Conservation (phyloP, 2,329 filamentous ascomycete species). For the Xylariaceae sp. region DNA sequence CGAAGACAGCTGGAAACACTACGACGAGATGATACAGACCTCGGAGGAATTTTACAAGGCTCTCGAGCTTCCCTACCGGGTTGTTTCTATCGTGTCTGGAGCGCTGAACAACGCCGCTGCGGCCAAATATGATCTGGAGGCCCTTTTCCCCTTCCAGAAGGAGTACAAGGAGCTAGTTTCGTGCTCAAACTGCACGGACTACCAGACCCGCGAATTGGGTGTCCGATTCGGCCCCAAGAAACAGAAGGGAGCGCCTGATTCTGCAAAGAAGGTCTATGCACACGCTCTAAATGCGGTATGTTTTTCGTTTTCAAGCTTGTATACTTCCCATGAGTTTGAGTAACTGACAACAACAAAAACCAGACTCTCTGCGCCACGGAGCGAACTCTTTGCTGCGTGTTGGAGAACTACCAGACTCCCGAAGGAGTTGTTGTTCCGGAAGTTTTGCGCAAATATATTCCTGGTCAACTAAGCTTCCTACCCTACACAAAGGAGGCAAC, state of each 20-base stretch:
- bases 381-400: conserved; percentile 83
- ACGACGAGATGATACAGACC: conserved; percentile 84
- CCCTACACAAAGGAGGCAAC: conserved; percentile 81
- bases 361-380: conserved; percentile 61
- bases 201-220: conserved; percentile 89
- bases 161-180: conserved; percentile 90
- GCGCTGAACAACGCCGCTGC: conserved; percentile 83
- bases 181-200: conserved; percentile 83
- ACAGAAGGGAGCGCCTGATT: conserved; percentile 57
- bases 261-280: conserved; percentile 80
- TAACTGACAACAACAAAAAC: not conserved
- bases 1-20: conserved; percentile 78
- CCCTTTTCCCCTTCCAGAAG: conserved; percentile 92
- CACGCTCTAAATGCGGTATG: conserved; percentile 83
- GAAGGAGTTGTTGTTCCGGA: conserved; percentile 67
- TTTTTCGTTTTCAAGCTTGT: not conserved
- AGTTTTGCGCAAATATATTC: conserved; percentile 80
- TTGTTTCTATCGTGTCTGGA: conserved; percentile 93
- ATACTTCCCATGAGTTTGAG: not conserved
- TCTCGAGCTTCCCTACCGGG: conserved; percentile 80
- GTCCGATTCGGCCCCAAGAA: conserved; percentile 88
- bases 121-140: conserved; percentile 95
- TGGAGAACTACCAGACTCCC: conserved; percentile 82
- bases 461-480: conserved; percentile 82
- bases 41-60: conserved; percentile 96